Conservation (phyloP, 768 basidiomycete species). For the Pulveroboletus sp. region DNA sequence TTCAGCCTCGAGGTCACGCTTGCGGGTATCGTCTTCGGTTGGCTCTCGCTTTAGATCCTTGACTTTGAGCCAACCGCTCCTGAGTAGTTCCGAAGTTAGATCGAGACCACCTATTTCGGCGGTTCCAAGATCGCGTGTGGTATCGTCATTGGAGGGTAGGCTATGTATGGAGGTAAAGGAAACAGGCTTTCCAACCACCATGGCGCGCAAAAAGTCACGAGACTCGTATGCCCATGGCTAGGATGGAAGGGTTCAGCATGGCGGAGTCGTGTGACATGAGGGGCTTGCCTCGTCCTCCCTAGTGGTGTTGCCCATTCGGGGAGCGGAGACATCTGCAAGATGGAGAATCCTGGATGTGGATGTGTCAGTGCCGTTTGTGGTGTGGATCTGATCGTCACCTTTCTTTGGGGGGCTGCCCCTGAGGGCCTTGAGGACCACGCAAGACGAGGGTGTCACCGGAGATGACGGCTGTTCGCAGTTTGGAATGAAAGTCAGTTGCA, state of each 20-base stretch:
- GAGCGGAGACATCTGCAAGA: conserved; percentile 82
- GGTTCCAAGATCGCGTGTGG: conserved; percentile 73
- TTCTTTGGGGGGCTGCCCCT: conserved; percentile 89
- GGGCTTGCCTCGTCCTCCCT: conserved; percentile 81
- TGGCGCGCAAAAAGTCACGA: conserved; percentile 83
- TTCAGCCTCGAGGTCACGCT: conserved; percentile 70
- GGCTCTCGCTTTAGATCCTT: conserved; percentile 85
- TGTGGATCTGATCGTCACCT: no score
- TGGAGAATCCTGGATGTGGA: conserved; percentile 65
- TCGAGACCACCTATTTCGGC: conserved; percentile 73
- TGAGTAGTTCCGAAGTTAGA: conserved; percentile 70
- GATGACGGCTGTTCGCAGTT: conserved; percentile 61
- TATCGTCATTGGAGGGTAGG: conserved; percentile 70
- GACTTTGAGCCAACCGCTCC: conserved; percentile 88
- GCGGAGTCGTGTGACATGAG: neutral
- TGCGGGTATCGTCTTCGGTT: conserved; percentile 70
- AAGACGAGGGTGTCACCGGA: conserved; percentile 89
- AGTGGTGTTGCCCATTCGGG: conserved; percentile 75
- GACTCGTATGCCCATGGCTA: conserved; percentile 91
- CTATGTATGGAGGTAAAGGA: conserved; percentile 80
- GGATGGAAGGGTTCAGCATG: neutral
- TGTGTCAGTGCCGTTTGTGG: no score
- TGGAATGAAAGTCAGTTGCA: conserved; percentile 18
- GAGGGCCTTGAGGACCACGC: conserved; percentile 68
- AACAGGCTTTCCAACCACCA: conserved; percentile 88